Base-by-base conservation (phyloP, 345 rosid species). In the Citrus medica region DNA sequence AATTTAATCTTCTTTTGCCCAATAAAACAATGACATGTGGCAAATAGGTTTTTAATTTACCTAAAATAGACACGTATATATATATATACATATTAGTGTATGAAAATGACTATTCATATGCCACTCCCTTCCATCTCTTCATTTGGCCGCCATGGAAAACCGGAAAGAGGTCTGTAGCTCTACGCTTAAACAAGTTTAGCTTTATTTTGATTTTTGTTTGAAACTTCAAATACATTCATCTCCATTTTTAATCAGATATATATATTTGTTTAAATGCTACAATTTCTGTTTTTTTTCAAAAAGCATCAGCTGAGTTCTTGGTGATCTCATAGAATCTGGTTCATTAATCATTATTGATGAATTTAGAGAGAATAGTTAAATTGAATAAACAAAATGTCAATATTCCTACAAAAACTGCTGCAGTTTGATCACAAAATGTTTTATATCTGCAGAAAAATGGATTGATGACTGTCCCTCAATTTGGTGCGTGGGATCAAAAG, bases 401-500 rank as follows among this genome's bases (percentile, higher is more conserved):
- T 16, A 46, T 46, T 46, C 51, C 51, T 0, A 13, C 17, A 13
- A 13, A 46, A 13, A 13, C 17, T 46, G 17, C 5, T 13, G 51
- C 17, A 13, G 0, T 46, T 3, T 46, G 51, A 13, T 46, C 51
- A 0, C 51, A 46, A 46, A 46, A 46, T 12, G 17, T 12, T 46
- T 46, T 1, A 13, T 0, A 5, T 9, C 40, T n/a, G 19, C 89
- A 90, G 93, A 81, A 83, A 42, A 60, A 46, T 75, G 87, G 82
- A 22, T 84, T 87, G 90, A 71, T 67, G 77, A 75, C 95, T 46
- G 85, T 91, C 62, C 98, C 97, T 60, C 91, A 88, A 84, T 94
- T 94, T 58, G 98, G 97, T 79, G 94, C 84, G 30, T 92, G 98
- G 97, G 93, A 91, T 74, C 88, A 86, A 33, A 83, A 82, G 71